Percentiles rank a stretch among this genome's conserved stretches.
phyloP scores from a whole-genome alignment of 2,329 filamentous ascomycete genomes.

The Aspergillus tamarii region DNA sequence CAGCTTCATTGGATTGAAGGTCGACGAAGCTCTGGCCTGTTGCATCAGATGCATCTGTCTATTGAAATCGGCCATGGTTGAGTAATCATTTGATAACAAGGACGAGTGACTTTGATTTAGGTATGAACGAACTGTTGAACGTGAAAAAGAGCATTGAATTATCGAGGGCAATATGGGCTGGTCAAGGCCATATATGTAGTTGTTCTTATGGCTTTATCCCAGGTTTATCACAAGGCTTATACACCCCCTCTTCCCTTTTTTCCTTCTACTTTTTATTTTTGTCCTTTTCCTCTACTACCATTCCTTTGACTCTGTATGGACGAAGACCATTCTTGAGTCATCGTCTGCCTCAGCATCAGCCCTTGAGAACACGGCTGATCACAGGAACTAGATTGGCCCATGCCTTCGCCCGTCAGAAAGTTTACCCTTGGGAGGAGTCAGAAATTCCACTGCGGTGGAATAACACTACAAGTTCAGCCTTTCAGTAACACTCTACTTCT shows the following conservation, averaged over 20 bases:
- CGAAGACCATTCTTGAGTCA: background rate
- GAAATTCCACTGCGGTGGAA: background rate
- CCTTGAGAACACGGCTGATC: background rate
- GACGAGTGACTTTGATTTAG: background rate
- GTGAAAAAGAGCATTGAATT: background rate
- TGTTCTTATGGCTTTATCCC: background rate
- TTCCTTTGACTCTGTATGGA: background rate
- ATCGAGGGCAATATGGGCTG: background rate
- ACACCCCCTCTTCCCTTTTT: background rate
- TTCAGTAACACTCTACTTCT: background rate
- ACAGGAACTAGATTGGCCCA: background rate
- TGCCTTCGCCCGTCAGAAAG: background rate
- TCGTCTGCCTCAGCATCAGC: background rate
- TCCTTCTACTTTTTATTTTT: background rate
- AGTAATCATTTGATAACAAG: background rate
- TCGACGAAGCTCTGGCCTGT: background rate
- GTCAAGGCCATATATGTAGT: background rate
- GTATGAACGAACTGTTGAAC: background rate
- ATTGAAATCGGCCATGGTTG: background rate
- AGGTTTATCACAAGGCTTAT: background rate
- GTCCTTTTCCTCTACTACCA: background rate
- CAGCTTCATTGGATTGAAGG: background rate
- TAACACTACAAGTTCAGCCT: background rate
- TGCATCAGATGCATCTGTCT: background rate
- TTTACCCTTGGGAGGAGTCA: background rate